Base-by-base conservation (phyloP, 2,329 filamentous ascomycete species). In the Colletotrichum tamarilloi region DNA sequence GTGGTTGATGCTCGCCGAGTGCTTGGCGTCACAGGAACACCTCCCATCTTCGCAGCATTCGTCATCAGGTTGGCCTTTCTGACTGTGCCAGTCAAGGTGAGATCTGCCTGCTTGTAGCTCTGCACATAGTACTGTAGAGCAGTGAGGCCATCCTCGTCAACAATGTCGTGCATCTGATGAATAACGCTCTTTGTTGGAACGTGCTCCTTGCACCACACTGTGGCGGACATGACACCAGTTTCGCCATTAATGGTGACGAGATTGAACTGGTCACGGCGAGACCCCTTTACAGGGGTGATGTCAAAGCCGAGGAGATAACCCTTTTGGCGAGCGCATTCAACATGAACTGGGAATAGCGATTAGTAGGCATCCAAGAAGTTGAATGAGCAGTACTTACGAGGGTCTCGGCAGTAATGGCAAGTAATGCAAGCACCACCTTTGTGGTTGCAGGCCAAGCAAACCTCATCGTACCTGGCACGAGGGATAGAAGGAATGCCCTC, bases 81-180 rank as follows among this genome's bases (percentile, higher is more conserved):
- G 26, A 97, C 94, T 22, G 96, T 98, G 32, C 97, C 97, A 2
- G 95, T 98, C 77, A 98, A 85, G 3, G 94, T 91, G 53, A 96
- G 89, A 80, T 99, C 97, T 9, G 97, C 96, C 83, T 98, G 96
- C 82, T 99, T 99, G 86, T 95, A 98, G 71, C 92, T 95, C 76
- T 93, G 92, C 57, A 93, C 94, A 80, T 94, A 99, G 30, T 97
- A 87, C 81, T 98, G 95, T 62, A 99, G 85, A 11, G 94, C 95
- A 77, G 92, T 97, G 66, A 91, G 83, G n/a, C 91, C 91, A n/a
- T 87, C 87, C 24, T 93, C 91, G 68, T 92, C 91, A 12, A 93
- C 91, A 26, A 90, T 81, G 76, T 98, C 95, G 75, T 94, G 89
- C 86, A 98, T 94, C 12, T 87, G 89, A 82, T 98, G 94, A 8